Evolutionary conservation across 2,329 filamentous ascomycete genomes (phyloP), one percentile per base, ranked within the genome.

Genomic region (Paramyrothecium roridum): DNA sequence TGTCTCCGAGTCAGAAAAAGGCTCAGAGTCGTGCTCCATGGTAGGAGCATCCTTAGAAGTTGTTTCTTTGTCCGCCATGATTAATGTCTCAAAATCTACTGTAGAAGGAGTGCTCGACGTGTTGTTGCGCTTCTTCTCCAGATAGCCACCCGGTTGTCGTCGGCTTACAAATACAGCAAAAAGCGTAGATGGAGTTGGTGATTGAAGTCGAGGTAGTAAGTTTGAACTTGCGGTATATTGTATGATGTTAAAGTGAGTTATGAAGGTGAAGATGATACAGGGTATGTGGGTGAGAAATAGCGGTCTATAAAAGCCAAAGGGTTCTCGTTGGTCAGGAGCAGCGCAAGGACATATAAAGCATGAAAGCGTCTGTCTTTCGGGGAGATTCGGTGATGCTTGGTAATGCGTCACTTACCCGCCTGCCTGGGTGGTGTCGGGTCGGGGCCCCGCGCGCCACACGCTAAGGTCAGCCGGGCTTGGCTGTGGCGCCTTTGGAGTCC

Each of bases 1-100:
- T 50, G 61, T 54, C 20, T 67, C 64, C 13, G 59, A 57, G 12
- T 61, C 58, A 30, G 26, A 30, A 30, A 30, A 30, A 10, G 26
- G 26, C 26, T 30, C 26, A 30, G 26, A 30, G 26, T 30, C 26
- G 26, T 30, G 26, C 26, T 30, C 26, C 26, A 30, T 43, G 37
- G 37, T 13, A 43, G 37, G 37, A 43, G 16, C 37, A 43, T 43
- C n/a, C 37, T 17, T 19, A 7, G 37, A 43, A 6, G 6, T 19
- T 6, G 37, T 43, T 6, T 43, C n/a, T 4, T 43, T 13, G 37
- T 43, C 12, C 37, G 37, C 37, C 37, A 43, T 43, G 13, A 6
- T 43, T 43, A 13, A 43, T 8, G 37, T 6, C 4, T 43, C 16
- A 13, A 43, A 13, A 6, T 13, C 7, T 13, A 13, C 13, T 7